Percentiles rank a stretch among this genome's conserved stretches.
Evolutionary conservation across 176 grass and related monocot genomes (phyloP).

Genomic region (Aegilops bicornis): DNA sequence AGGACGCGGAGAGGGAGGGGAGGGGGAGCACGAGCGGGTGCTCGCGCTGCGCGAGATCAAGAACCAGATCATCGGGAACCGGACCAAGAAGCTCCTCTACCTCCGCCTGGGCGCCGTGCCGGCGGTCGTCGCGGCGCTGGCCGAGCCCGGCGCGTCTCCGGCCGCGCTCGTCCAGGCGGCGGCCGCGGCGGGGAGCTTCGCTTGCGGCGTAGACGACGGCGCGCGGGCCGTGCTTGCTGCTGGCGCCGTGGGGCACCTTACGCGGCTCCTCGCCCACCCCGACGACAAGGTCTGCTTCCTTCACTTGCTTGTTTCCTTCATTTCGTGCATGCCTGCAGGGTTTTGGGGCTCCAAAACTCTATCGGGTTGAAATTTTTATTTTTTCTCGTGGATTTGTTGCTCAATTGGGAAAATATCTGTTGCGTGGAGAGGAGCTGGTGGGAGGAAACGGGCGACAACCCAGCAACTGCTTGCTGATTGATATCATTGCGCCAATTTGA

Average conservation of each 20-base stretch:
- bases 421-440: conserved; percentile 20
- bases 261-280: conserved; percentile 62
- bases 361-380: neutral
- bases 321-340: neutral
- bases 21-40: conserved; percentile 51
- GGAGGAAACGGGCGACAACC: conserved; percentile 24
- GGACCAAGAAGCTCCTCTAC: conserved; percentile 94
- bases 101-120: conserved; percentile 85
- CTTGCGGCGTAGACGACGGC: conserved; percentile 91
- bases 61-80: conserved; percentile 99
- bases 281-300: conserved; percentile 59
- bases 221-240: conserved; percentile 75
- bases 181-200: conserved; percentile 84
- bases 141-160: conserved; percentile 31
- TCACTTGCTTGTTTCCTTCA: conserved; percentile 27
- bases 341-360: neutral
- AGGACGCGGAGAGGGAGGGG: conserved; percentile 18
- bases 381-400: neutral
- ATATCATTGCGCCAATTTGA: neutral
- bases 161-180: conserved; percentile 90
- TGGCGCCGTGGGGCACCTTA: conserved; percentile 66
- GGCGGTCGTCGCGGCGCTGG: conserved; percentile 64
- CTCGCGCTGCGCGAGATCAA: conserved; percentile 85
- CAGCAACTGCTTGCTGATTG: conserved; percentile 12
- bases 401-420: conserved; percentile 37